These are phyloP conservation scores for Arthromyces matolae DNA, from an alignment of 768 basidiomycete species.

Conservation along the genomic window DNA sequence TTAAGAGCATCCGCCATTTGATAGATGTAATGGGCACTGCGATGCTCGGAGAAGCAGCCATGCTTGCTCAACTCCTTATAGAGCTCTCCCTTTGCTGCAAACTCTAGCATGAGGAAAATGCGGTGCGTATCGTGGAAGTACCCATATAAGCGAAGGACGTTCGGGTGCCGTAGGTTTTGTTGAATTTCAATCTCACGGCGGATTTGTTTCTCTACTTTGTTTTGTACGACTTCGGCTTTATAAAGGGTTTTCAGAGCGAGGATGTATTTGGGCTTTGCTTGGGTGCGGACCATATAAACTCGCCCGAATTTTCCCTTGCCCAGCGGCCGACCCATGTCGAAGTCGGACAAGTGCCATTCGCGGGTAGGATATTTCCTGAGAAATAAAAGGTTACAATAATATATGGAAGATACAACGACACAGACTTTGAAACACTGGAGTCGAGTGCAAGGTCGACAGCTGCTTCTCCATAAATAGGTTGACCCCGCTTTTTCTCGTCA, in stretches of 20 bases:
- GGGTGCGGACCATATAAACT: constrained; percentile 97
- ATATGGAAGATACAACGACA: not conserved
- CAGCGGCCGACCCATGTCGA: constrained; percentile 92
- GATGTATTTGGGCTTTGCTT: constrained; percentile 83
- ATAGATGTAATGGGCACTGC: constrained; percentile 87
- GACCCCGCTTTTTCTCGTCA: constrained; percentile 80
- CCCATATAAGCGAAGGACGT: constrained; percentile 90
- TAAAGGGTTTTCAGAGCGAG: constrained; percentile 95
- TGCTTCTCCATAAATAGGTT: constrained; percentile 69
- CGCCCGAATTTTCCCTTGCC: constrained; percentile 99
- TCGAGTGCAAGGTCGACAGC: constrained; percentile 82
- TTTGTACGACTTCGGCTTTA: constrained; percentile 92
- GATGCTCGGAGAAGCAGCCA: constrained; percentile 83
- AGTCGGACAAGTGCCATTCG: constrained; percentile 81
- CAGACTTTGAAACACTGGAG: constrained; percentile 66
- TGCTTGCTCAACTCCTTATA: constrained; percentile 92
- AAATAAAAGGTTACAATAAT: not conserved
- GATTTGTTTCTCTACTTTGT: constrained; percentile 93
- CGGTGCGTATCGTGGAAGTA: constrained; percentile 98
- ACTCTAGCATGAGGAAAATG: constrained; percentile 97
- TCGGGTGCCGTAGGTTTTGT: constrained; percentile 91
- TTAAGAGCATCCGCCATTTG: constrained; percentile 96
- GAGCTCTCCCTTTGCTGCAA: constrained; percentile 93
- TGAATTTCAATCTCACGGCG: constrained; percentile 98
- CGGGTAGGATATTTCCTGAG: constrained; percentile 66